Evolutionary conservation across 371 early-diverging fungal genomes (phyloP).

Genomic region (Mortierella polycephala): DNA sequence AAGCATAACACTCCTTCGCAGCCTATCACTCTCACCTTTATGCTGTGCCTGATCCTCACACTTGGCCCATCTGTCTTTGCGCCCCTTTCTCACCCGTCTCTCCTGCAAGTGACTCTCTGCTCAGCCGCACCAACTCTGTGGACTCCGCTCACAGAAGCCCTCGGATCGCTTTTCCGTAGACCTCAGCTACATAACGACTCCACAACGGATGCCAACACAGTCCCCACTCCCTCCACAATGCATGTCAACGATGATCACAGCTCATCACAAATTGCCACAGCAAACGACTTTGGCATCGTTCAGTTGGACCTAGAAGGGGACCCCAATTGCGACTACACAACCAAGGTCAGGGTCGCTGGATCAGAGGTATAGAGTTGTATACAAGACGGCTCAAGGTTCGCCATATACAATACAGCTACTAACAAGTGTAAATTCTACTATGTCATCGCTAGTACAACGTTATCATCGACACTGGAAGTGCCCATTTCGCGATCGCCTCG

Average conservation of each 20-base stretch:
- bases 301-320: slow-evolving; percentile 49
- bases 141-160: slow-evolving; percentile 24
- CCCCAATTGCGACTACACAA: slow-evolving; percentile 52
- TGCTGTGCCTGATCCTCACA: slow-evolving; percentile 17
- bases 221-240: not conserved
- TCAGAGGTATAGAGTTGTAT: slow-evolving; percentile 24
- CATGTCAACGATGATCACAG: not conserved
- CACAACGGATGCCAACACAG: not conserved
- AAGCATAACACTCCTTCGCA: not conserved
- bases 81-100: slow-evolving; percentile 1
- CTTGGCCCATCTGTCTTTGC: slow-evolving; percentile 9
- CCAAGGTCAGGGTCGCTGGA: slow-evolving; percentile 42
- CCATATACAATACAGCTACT: too few species aligned
- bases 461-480: slow-evolving; percentile 50
- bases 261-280: not conserved
- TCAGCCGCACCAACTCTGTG: slow-evolving; percentile 34
- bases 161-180: slow-evolving; percentile 14
- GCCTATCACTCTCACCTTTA: slow-evolving; percentile 3
- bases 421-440: not conserved
- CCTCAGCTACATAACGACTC: not conserved
- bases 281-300: slow-evolving; percentile 33
- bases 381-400: not conserved
- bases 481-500: slow-evolving; percentile 45
- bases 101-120: not conserved
- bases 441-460: slow-evolving; percentile 28